phyloP scores from a whole-genome alignment of 192 early-diverging fungal species.

The Coemansia sp. region DNA sequence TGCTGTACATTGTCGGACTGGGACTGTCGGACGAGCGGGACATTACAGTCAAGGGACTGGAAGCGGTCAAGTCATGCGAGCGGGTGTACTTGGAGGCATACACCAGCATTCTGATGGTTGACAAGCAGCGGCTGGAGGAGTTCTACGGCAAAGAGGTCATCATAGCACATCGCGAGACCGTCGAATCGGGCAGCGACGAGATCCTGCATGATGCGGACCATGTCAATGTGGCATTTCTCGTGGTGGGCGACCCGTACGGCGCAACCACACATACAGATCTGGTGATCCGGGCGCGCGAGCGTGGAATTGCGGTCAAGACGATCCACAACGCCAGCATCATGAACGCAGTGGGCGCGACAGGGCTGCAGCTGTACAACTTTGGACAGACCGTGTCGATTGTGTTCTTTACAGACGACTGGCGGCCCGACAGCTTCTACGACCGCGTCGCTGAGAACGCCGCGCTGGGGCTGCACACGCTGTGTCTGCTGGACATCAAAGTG shows the following conservation, averaged over 20 bases:
- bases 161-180: constrained; percentile 96
- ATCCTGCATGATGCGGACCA: constrained; percentile 87
- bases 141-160: constrained; percentile 84
- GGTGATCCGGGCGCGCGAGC: constrained; percentile 88
- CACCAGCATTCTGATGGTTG: constrained; percentile 89
- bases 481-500: constrained; percentile 97
- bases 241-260: constrained; percentile 96
- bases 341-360: constrained; percentile 95
- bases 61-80: constrained; percentile 82
- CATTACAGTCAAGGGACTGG: constrained; percentile 95
- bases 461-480: constrained; percentile 90
- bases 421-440: constrained; percentile 95
- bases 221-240: constrained; percentile 91
- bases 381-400: constrained; percentile 98
- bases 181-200: constrained; percentile 85
- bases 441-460: constrained; percentile 83
- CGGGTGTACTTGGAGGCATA: constrained; percentile 94
- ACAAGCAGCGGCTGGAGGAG: constrained; percentile 67
- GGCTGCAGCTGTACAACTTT: constrained; percentile 96
- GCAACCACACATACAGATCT: constrained; percentile 98
- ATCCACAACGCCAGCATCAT: constrained; percentile 99
- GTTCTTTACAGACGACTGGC: constrained; percentile 96
- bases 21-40: constrained; percentile 95
- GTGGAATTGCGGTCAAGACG: constrained; percentile 76
- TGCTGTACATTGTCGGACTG: constrained; percentile 88